Base-by-base conservation (phyloP, 345 rosid species). In the Hirschfeldia incana region DNA sequence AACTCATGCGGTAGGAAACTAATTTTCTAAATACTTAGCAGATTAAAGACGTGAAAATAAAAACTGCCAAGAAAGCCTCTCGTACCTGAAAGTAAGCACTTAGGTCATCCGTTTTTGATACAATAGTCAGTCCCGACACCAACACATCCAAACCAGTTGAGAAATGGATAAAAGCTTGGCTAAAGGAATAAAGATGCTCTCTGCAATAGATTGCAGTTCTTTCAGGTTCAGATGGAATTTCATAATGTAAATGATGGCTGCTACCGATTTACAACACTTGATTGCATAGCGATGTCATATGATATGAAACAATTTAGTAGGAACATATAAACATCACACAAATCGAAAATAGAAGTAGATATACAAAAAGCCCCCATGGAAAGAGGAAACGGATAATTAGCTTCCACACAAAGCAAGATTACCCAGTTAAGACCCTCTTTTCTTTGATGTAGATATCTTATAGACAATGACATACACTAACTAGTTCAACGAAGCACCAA, bases 1-100 rank as follows among this genome's bases (percentile, higher is more conserved):
- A 28, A 49, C 65, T 74, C 74, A 13, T 34, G 37, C 30, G 72
- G 69, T 65, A 65, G 49, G 49, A 36, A 53, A 69, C 67, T 67
- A 17, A 16, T 6, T 69, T 36, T 10, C 53, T 21, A 37, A 4
- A 44, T 11, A 55, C 32, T 65, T 21, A 7, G 57, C 73, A 67
- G 49, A 72, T 37, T 73, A 34, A 46, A 67, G 60, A 72, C 67
- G 60, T 58, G 37, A 65, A 60, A 49, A 68, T 15, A 21, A 69
- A 37, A 63, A 69, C 67, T 69, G 30, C 76, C 83, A 64, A 57
- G 68, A 70, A 75, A 65, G 73, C 21, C 63, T 70, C 33, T 57
- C 61, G 81, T 82, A 94, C 98, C 98, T 92, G 85, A 86, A 83
- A 82, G 68, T 83, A 76, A 81, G 83, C 87, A 82, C 58, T 77